Conservation (phyloP, 2,329 filamentous ascomycete species). For the Blastomyces silverae region DNA sequence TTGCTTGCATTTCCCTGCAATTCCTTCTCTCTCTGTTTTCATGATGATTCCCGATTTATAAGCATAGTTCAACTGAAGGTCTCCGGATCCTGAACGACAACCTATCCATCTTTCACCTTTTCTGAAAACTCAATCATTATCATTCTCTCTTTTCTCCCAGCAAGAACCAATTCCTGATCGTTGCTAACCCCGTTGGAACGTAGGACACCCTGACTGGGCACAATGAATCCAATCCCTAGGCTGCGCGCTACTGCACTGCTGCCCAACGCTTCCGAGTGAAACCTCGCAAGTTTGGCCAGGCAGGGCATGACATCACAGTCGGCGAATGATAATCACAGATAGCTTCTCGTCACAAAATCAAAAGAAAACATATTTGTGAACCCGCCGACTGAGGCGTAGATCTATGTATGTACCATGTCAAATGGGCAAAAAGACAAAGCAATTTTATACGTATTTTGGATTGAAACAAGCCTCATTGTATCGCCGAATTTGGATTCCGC, state of each 20-base stretch:
- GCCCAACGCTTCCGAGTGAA: constrained; percentile 17
- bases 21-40: constrained; percentile 13
- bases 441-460: neutral
- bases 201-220: constrained; percentile 1
- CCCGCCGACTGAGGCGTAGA: neutral
- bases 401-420: neutral
- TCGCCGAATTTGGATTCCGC: constrained; percentile 7
- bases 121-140: constrained; percentile 9
- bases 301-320: neutral
- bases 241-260: constrained; percentile 19
- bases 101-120: constrained; percentile 26
- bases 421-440: neutral
- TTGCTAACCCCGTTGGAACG: constrained; percentile 8
- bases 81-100: constrained; percentile 27
- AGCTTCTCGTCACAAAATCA: neutral
- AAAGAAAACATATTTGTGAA: neutral
- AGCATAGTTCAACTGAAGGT: constrained; percentile 31
- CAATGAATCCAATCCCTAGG: neutral
- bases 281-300: neutral
- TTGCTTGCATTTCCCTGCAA: neutral
- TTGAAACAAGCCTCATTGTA: neutral
- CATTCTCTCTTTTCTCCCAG: neutral
- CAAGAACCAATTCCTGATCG: neutral
- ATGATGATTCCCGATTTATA: constrained; percentile 26
- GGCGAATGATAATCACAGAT: neutral